phyloP scores from a whole-genome alignment of 148 eudicot species.

The Rhododendron ovatum region DNA sequence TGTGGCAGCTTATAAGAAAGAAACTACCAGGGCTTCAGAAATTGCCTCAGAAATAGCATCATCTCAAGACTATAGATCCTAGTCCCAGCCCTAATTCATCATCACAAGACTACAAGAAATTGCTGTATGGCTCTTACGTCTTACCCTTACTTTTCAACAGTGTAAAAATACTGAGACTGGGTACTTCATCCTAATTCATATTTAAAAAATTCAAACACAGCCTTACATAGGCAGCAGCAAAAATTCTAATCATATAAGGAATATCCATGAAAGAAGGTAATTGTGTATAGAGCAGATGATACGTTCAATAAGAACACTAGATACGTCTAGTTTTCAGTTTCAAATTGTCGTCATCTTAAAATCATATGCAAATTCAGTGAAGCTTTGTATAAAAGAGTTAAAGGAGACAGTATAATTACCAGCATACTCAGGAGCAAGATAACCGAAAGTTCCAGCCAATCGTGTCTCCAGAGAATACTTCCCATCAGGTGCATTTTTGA shows the following conservation, averaged over 20 bases:
- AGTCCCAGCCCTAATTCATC: not conserved
- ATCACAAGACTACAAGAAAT: not conserved
- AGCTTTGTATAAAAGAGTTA: not conserved
- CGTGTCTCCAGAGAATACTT: slow-evolving; percentile 51
- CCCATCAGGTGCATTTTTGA: slow-evolving; percentile 53
- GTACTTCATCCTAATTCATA: not conserved
- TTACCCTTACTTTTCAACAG: not conserved
- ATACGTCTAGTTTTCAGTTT: not conserved
- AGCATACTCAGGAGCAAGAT: slow-evolving; percentile 69
- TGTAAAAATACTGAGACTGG: not conserved
- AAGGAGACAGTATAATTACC: slow-evolving; percentile 22
- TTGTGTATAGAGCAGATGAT: not conserved
- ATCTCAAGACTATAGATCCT: not conserved
- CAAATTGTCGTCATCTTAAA: not conserved
- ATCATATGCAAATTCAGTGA: not conserved
- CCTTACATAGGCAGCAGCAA: not conserved
- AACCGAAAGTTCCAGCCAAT: slow-evolving; percentile 62
- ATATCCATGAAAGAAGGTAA: not conserved
- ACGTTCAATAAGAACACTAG: not conserved
- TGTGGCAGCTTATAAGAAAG: not conserved
- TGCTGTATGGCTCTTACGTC: not conserved
- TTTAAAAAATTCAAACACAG: not conserved
- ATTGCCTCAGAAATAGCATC: too few species aligned
- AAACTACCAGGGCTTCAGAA: not conserved
- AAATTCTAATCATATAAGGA: not conserved